Evolutionary conservation across 2,329 filamentous ascomycete species (phyloP).

Genomic region (Phialemonium atrogriseum): DNA sequence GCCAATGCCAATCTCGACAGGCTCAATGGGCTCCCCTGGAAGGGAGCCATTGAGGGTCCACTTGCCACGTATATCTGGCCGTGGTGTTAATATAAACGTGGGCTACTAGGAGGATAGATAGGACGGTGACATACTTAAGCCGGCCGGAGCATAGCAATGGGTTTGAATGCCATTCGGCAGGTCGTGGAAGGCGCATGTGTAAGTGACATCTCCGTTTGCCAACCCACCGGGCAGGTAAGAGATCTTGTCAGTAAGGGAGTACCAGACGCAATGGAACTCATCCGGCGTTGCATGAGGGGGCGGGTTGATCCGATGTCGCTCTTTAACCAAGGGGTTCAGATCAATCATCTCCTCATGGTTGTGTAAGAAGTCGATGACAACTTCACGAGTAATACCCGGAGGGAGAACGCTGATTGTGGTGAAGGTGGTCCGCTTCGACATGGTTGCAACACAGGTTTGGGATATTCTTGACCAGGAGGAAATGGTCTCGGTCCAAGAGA

Average conservation of each 20-base stretch:
- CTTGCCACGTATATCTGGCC: conserved; percentile 51
- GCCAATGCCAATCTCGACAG: conserved; percentile 57
- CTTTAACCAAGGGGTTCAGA: conserved; percentile 73
- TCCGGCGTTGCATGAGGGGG: conserved; percentile 60
- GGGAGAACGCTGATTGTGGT: conserved; percentile 76
- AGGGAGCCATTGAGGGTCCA: conserved; percentile 69
- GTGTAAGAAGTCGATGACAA: conserved; percentile 69
- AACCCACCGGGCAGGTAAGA: conserved; percentile 62
- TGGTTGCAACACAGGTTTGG: too few species aligned
- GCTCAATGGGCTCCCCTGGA: conserved; percentile 59
- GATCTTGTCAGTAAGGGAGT: conserved; percentile 69
- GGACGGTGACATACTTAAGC: conserved; percentile 35
- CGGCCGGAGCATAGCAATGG: conserved; percentile 75
- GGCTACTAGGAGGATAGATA: background rate
- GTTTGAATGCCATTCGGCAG: conserved; percentile 67
- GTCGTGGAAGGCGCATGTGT: conserved; percentile 75
- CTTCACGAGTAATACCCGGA: conserved; percentile 54
- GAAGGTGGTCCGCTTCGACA: conserved; percentile 65
- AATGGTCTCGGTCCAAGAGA: too few species aligned
- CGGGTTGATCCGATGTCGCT: conserved; percentile 59
- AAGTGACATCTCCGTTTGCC: conserved; percentile 59
- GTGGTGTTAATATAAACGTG: background rate
- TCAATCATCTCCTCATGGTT: conserved; percentile 79
- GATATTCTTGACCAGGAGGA: too few species aligned
- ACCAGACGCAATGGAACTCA: conserved; percentile 69